Evolutionary conservation across 1,284 basidiomycete species (phyloP), one percentile per base, ranked within the genome.

Genomic region (Apiotrichum gracile): DNA sequence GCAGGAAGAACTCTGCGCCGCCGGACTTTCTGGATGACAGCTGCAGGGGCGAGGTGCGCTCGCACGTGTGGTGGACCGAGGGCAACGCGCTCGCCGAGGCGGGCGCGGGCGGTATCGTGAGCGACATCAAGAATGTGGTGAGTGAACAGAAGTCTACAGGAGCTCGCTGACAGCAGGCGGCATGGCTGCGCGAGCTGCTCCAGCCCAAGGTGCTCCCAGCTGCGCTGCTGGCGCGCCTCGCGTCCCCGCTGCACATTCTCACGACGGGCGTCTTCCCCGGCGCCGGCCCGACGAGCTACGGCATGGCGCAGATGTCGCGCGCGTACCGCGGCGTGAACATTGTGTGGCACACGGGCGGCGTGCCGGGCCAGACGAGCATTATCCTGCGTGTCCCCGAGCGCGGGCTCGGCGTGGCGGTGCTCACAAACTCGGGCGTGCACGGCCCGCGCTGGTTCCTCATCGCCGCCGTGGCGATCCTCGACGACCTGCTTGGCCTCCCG

Each of bases 151-250:
- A n/a, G n/a, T n/a, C n/a, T n/a, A n/a, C n/a, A n/a, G n/a, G n/a
- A n/a, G n/a, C n/a, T n/a, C n/a, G n/a, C n/a, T n/a, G n/a, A n/a
- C n/a, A n/a, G n/a, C n/a, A n/a, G n/a, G n/a, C n/a, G n/a, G n/a
- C n/a, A 21, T 68, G 68, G 70, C 47, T 70, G 0, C 47, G 62
- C 31, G 64, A 67, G 49, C 60, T 68, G 0, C 57, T 72, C 6
- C 37, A 58, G 26, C 63, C 61, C 16, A 52, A 47, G 3, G 41
- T 66, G 47, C 45, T 70, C 34, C 63, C 69, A 0, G 29, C 37
- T 1, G 43, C 44, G 3, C n/a, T 65, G 9, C 38, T 71, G 33
- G 39, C 14, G 12, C 29, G 26, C n/a, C 8, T 5, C 39, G 16
- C 29, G 16, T 12, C 27, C 5, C 43, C 39, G 1, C 19, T 24